Evolutionary conservation across 805 yeast species (phyloP).

Genomic region (Grigorovia transvaalensis): DNA sequence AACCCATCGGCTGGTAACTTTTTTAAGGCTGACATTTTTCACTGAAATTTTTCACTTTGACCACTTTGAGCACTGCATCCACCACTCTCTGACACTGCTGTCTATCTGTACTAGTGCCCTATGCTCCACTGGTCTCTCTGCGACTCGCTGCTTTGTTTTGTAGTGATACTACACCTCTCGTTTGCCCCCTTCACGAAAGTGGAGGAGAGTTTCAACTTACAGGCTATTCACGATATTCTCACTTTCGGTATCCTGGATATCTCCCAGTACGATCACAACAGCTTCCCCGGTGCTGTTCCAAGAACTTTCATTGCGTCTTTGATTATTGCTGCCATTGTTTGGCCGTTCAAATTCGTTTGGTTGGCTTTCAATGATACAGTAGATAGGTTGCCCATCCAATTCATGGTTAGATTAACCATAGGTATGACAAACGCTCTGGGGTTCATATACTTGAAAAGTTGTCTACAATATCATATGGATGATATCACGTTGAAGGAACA

Average conservation of each 20-base stretch:
- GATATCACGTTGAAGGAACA: slow-evolving; percentile 8
- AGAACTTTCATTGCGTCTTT: slow-evolving; percentile 72
- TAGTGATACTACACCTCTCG: slow-evolving; percentile 40
- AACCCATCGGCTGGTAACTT: background rate
- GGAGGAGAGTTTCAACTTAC: slow-evolving; percentile 86
- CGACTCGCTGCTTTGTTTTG: slow-evolving; percentile 32
- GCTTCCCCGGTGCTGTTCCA: slow-evolving; percentile 85
- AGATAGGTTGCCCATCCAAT: slow-evolving; percentile 43
- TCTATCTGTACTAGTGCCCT: background rate
- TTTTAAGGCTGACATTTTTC: background rate
- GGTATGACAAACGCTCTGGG: slow-evolving; percentile 52
- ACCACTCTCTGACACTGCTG: too few relatives aligned
- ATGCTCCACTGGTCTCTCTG: slow-evolving; percentile 19
- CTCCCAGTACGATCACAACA: slow-evolving; percentile 54
- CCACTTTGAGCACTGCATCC: background rate
- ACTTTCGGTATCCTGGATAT: slow-evolving; percentile 43
- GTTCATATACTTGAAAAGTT: slow-evolving; percentile 41
- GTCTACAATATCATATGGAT: slow-evolving; percentile 21
- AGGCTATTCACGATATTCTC: slow-evolving; percentile 76
- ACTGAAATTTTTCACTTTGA: background rate
- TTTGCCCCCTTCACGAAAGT: slow-evolving; percentile 81
- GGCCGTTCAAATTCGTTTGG: slow-evolving; percentile 26
- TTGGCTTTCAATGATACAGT: slow-evolving; percentile 5
- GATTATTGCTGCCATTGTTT: slow-evolving; percentile 38
- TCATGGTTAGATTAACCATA: slow-evolving; percentile 45